phyloP scores from a whole-genome alignment of 2,329 filamentous ascomycete genomes.

The Colletotrichum simmondsii region DNA sequence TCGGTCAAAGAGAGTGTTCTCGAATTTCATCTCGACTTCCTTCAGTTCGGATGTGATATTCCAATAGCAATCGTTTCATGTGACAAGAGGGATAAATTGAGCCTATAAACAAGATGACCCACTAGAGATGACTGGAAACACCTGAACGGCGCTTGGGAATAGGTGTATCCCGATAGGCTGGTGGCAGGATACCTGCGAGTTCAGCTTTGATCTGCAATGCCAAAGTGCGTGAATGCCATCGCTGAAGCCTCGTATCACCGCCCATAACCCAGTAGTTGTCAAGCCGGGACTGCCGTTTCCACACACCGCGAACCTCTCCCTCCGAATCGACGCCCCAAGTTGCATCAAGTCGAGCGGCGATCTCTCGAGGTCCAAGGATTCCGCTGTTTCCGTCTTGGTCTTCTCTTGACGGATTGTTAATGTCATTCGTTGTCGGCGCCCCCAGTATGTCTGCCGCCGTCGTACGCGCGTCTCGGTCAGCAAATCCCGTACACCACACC shows the following conservation, averaged over 20 bases:
- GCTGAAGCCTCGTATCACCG: slow-evolving; percentile 44
- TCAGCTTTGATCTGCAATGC: slow-evolving; percentile 48
- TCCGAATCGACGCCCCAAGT: slow-evolving; percentile 54
- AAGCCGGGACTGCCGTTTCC: slow-evolving; percentile 45
- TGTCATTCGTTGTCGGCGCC: slow-evolving; percentile 22
- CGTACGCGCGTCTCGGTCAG: slow-evolving; percentile 42
- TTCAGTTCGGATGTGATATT: too few species aligned
- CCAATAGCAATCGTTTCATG: too few species aligned
- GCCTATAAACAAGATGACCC: too few species aligned
- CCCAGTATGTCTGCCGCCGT: slow-evolving; percentile 43
- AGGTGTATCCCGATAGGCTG: slow-evolving; percentile 3
- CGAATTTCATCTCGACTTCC: too few species aligned
- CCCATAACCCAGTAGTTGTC: slow-evolving; percentile 49
- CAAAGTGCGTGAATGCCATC: slow-evolving; percentile 44
- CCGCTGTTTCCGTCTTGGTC: too few species aligned
- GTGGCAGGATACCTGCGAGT: slow-evolving; percentile 45
- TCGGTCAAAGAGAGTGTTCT: too few species aligned
- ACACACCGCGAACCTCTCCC: slow-evolving; percentile 53
- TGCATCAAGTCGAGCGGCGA: slow-evolving; percentile 46
- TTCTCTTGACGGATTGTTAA: neutral
- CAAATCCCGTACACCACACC: slow-evolving; percentile 49
- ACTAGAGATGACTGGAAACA: too few species aligned
- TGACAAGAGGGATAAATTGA: too few species aligned
- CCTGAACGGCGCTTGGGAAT: neutral
- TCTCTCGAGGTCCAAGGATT: slow-evolving; percentile 27